A percentile compares a stretch with the other conserved stretches of the same genome.
Evolutionary conservation across 306 rosid genomes (phyloP).

Genomic region (Ormosia semicastrata): DNA sequence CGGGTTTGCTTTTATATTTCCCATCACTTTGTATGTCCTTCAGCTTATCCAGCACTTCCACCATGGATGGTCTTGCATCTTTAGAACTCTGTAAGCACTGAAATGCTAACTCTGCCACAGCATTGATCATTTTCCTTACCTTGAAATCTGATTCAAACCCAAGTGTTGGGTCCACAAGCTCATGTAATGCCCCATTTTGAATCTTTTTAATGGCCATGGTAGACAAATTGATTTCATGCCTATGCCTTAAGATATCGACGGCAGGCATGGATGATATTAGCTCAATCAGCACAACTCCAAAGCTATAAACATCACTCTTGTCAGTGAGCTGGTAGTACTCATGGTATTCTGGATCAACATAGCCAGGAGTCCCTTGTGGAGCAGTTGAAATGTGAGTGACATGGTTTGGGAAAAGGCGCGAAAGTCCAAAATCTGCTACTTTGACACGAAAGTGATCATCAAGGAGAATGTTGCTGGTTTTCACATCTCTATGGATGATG

Average conservation of each 20-base stretch:
- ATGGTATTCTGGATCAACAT: conserved; percentile 48
- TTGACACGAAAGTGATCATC: conserved; percentile 41
- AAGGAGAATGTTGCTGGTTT: conserved; percentile 43
- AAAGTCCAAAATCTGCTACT: conserved; percentile 55
- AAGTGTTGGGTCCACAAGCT: conserved; percentile 62
- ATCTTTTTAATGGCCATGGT: conserved; percentile 83
- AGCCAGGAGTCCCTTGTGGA: conserved; percentile 54
- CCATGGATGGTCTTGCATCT: conserved; percentile 73
- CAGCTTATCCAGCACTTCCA: conserved; percentile 48
- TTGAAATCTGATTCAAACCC: conserved; percentile 59
- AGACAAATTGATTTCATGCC: conserved; percentile 70
- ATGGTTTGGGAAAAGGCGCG: conserved; percentile 32
- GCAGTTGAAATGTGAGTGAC: conserved; percentile 47
- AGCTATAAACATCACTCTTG: conserved; percentile 84
- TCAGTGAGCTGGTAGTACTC: conserved; percentile 65
- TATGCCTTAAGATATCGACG: conserved; percentile 68
- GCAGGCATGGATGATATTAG: conserved; percentile 78
- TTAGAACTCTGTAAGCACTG: conserved; percentile 71
- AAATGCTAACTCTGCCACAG: conserved; percentile 81
- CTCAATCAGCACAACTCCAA: conserved; percentile 84
- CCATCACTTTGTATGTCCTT: conserved; percentile 45
- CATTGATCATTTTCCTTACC: conserved; percentile 53
- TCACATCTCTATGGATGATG: conserved; percentile 48
- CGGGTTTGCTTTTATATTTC: conserved; percentile 23
- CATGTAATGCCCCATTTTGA: conserved; percentile 51